Evolutionary conservation across 306 rosid genomes (phyloP), one percentile per base, ranked within the genome.

Genomic region (Gleditsia sinensis): DNA sequence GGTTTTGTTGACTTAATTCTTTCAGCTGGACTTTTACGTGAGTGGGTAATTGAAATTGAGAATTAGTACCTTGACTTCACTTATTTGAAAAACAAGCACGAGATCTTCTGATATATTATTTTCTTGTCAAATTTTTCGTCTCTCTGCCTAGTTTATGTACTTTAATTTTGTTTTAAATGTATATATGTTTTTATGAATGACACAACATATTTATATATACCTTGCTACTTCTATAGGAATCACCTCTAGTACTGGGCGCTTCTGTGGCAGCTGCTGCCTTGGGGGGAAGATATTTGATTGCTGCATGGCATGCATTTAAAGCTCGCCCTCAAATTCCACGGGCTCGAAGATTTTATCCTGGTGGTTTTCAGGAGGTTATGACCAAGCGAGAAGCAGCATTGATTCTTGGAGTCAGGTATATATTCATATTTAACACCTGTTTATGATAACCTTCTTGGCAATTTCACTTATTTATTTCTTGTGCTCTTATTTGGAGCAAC

Each of bases 321-420:
- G 36, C 83, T 65, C 32, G 75, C 21, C 56, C 74, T 23, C n/a
- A 11, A 5, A 16, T 37, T 16, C 75, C 79, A 13, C 70, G 70
- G 30, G 49, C 2, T 48, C 68, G 70, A 46, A 79, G 59, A 34
- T 79, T 72, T 73, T 79, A 79, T 67, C 65, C 54, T 16, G 83
- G 83, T 24, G 83, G 83, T 11, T 79, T 79, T 66, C 75, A 72
- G 17, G 46, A 72, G 45, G 79, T 72, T 53, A 79, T 79, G 83
- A 79, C 63, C 19, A 72, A 36, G 53, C 64, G 83, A 17, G 83
- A 79, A 49, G 83, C 83, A 1, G 83, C 83, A 4, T 79, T 72
- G 27, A 46, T 79, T 48, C 83, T 79, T 2, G 83, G 83, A 25
- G 69, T 79, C 55, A 65, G 83, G 83, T 79, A 65, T 34, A 21